phyloP scores from a whole-genome alignment of 257 asterid species.

The Cinchona pubescens region DNA sequence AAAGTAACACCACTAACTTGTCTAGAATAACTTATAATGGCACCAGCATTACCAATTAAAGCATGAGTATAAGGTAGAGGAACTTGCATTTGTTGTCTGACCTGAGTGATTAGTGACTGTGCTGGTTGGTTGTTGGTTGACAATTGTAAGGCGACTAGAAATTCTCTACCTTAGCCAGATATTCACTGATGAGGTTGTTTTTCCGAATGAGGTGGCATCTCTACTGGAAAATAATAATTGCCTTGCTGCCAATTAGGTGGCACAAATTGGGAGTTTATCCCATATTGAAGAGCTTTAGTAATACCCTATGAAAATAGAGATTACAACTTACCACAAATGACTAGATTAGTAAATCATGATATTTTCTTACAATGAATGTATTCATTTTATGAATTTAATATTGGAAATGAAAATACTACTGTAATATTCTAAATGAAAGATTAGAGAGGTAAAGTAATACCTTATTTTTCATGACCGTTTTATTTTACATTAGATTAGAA shows the following conservation, averaged over 20 bases:
- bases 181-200: conserved; percentile 84
- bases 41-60: conserved; percentile 85
- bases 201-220: conserved; percentile 58
- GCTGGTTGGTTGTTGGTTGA: conserved; percentile 64
- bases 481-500: too few species aligned
- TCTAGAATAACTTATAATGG: conserved; percentile 86
- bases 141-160: conserved; percentile 52
- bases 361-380: too few species aligned
- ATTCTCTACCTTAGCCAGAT: conserved; percentile 80
- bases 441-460: too few species aligned
- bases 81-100: conserved; percentile 77
- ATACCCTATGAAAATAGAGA: too few species aligned
- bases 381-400: too few species aligned
- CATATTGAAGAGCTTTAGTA: conserved; percentile 62
- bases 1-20: conserved; percentile 93
- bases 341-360: too few species aligned
- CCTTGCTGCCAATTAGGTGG: conserved; percentile 74
- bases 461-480: too few species aligned
- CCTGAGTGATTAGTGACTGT: conserved; percentile 75
- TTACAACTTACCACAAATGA: too few species aligned
- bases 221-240: conserved; percentile 61
- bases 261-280: conserved; percentile 58
- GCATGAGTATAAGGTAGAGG: conserved; percentile 96
- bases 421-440: too few species aligned
- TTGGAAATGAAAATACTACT: too few species aligned